These are phyloP conservation scores for Xylaria hypoxylon DNA, from an alignment of 2,329 filamentous ascomycete genomes.

Conservation along the genomic window DNA sequence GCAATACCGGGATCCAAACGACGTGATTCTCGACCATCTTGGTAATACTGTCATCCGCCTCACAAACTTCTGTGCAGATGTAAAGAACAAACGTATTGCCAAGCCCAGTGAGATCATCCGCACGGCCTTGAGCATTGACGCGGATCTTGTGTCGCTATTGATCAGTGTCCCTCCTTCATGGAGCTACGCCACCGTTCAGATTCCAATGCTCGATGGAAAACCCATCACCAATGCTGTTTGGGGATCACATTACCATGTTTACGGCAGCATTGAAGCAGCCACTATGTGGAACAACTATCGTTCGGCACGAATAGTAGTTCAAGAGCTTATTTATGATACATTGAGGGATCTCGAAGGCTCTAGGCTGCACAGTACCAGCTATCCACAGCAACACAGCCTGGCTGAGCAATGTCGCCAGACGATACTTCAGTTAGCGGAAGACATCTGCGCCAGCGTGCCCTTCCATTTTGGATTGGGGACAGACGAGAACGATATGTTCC, in stretches of 20 bases:
- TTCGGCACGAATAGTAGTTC: conserved; percentile 14
- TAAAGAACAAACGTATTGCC: conserved; percentile 7
- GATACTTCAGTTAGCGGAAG: conserved; percentile 7
- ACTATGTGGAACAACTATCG: conserved; percentile 19
- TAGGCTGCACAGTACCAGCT: not conserved
- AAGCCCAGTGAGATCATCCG: conserved; percentile 6
- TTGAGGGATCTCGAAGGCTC: not conserved
- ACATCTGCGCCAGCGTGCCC: conserved; percentile 9
- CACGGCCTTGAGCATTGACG: conserved; percentile 13
- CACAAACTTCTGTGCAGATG: conserved; percentile 1
- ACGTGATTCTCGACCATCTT: conserved; percentile 10
- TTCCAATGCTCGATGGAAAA: conserved; percentile 7
- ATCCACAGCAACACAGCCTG: conserved; percentile 3
- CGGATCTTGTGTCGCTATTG: conserved; percentile 12
- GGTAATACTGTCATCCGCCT: conserved; percentile 4
- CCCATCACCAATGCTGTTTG: conserved; percentile 3
- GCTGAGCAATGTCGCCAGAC: conserved; percentile 7
- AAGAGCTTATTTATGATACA: conserved; percentile 17
- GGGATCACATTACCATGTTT: conserved; percentile 15
- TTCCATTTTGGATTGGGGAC: conserved; percentile 16
- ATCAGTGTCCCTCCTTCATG: conserved; percentile 5
- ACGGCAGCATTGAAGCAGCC: conserved; percentile 6
- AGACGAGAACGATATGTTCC: not conserved
- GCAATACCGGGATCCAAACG: conserved; percentile 3
- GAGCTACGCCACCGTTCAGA: conserved; percentile 3